A percentile compares a stretch with the other conserved stretches of the same genome.
Conservation (phyloP, 805 yeast genomes). For the Citeromyces matritensis region DNA sequence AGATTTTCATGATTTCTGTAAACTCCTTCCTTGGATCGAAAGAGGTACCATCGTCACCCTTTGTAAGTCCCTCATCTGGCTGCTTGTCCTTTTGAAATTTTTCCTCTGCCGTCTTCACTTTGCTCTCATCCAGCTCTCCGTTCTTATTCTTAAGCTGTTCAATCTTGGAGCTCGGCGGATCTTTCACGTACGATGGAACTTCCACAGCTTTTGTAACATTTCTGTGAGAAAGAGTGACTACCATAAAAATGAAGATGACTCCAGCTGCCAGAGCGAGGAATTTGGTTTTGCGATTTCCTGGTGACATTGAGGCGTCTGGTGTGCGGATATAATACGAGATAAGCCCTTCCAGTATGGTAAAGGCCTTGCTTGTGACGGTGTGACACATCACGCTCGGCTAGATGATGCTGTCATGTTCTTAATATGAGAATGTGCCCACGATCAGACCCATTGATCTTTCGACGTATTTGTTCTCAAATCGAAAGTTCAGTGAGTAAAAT, state of each 20-base stretch:
- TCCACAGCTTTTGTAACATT: conserved; percentile 1
- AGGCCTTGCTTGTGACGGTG: too few relatives aligned
- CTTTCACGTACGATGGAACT: conserved; percentile 2
- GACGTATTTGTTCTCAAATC: too few relatives aligned
- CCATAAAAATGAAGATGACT: conserved; percentile 18
- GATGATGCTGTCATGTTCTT: too few relatives aligned
- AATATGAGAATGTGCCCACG: too few relatives aligned
- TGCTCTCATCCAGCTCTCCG: conserved; percentile 24
- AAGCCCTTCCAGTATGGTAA: too few relatives aligned
- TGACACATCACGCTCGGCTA: too few relatives aligned
- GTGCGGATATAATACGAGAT: neutral
- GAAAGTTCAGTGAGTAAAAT: too few relatives aligned
- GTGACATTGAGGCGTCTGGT: neutral
- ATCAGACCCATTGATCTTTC: too few relatives aligned
- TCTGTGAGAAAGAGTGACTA: conserved; percentile 13
- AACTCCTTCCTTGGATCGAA: conserved; percentile 41
- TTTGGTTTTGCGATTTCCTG: conserved; percentile 16
- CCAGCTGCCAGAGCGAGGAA: conserved; percentile 24
- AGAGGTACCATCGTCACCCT: conserved; percentile 6
- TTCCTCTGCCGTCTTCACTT: conserved; percentile 21
- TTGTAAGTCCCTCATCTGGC: conserved; percentile 4
- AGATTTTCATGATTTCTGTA: conserved; percentile 34
- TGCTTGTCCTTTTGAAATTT: conserved; percentile 4
- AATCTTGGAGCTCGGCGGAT: conserved; percentile 6
- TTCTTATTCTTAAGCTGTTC: conserved; percentile 14